These are phyloP conservation scores for Trichosporon coremiiforme DNA, from an alignment of 1,284 basidiomycete species.

Conservation along the genomic window DNA sequence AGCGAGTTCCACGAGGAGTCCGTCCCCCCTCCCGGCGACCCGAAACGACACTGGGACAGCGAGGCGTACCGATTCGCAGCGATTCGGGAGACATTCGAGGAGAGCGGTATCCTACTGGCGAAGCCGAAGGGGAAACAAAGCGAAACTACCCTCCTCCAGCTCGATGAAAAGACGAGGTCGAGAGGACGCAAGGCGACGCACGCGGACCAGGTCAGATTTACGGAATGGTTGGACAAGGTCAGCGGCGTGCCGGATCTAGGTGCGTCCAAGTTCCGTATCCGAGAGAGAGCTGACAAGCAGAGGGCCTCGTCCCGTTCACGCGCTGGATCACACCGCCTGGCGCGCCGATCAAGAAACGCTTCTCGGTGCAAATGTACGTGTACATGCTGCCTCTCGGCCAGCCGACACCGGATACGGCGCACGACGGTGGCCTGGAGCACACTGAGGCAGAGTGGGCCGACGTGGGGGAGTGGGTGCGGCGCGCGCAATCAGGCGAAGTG, in stretches of 20 bases:
- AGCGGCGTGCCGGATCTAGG: conserved; percentile 26
- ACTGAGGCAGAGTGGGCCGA: conserved; percentile 24
- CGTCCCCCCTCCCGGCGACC: conserved; percentile 16
- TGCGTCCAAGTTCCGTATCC: neutral
- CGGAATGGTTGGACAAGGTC: conserved; percentile 26
- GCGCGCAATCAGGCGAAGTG: conserved; percentile 20
- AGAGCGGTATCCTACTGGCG: conserved; percentile 31
- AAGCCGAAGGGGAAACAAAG: conserved; percentile 1
- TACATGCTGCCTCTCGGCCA: conserved; percentile 27
- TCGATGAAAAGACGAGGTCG: neutral
- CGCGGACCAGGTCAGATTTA: conserved; percentile 25
- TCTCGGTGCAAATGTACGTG: conserved; percentile 32
- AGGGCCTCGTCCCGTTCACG: conserved; percentile 30
- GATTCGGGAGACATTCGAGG: conserved; percentile 34
- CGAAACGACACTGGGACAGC: conserved; percentile 25
- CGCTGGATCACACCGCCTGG: conserved; percentile 31
- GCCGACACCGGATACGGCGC: conserved; percentile 4
- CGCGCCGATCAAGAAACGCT: conserved; percentile 25
- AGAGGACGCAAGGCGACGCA: conserved; percentile 23
- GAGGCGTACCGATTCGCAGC: conserved; percentile 25
- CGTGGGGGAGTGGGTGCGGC: conserved; percentile 19
- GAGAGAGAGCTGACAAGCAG: conserved; percentile 5
- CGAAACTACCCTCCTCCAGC: conserved; percentile 18
- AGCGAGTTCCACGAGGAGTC: conserved; percentile 25
- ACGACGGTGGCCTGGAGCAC: conserved; percentile 33